Evolutionary conservation across 2,329 filamentous ascomycete species (phyloP).

Genomic region (Sporothrix mexicana): DNA sequence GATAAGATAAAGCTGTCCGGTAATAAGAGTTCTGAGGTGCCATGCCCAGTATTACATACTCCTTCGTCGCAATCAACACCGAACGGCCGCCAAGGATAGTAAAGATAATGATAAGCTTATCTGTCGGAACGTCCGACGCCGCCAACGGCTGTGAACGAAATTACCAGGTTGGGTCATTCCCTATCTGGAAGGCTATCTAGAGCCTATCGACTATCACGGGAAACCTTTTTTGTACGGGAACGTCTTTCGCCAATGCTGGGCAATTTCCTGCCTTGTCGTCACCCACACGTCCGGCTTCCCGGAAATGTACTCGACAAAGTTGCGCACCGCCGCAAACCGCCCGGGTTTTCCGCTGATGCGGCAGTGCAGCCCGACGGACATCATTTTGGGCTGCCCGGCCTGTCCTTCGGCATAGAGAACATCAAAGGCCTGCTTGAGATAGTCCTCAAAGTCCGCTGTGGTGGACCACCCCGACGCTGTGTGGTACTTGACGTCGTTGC

Average conservation of each 20-base stretch:
- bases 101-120: conserved; percentile 8
- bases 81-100: not conserved
- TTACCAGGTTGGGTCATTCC: not conserved
- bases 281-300: conserved; percentile 61
- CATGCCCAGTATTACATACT: too few species aligned
- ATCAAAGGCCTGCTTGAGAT: conserved; percentile 60
- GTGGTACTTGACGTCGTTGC: conserved; percentile 40
- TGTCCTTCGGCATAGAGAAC: conserved; percentile 58
- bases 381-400: conserved; percentile 59
- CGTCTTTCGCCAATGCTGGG: conserved; percentile 38
- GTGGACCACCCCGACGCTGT: conserved; percentile 50
- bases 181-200: not conserved
- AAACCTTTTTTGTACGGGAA: not conserved
- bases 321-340: conserved; percentile 56
- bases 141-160: not conserved
- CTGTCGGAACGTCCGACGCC: conserved; percentile 5
- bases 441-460: conserved; percentile 52
- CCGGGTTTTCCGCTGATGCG: conserved; percentile 59
- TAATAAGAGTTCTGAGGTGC: conserved; percentile 2
- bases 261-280: conserved; percentile 59
- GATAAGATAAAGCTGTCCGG: not conserved
- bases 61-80: not conserved
- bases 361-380: conserved; percentile 62
- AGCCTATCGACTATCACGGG: not conserved
- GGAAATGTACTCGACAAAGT: conserved; percentile 60